Percentiles rank a stretch among this genome's conserved stretches.
Evolutionary conservation across 1,284 basidiomycete species (phyloP).

Genomic region (Cryptococcus sp.): DNA sequence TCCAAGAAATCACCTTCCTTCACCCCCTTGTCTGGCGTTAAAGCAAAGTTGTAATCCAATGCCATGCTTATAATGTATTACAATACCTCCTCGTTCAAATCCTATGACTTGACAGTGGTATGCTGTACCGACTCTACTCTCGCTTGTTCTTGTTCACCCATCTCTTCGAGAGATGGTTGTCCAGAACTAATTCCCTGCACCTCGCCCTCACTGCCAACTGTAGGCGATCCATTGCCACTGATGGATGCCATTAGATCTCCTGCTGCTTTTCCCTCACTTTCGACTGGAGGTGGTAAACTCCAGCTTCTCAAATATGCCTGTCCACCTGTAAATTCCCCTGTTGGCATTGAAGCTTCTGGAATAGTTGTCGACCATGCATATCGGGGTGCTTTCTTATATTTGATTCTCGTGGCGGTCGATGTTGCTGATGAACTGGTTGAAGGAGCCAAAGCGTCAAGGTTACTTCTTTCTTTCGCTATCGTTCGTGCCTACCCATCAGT

Average conservation of each 20-base stretch:
- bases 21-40: constrained; percentile 14
- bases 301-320: constrained; percentile 35
- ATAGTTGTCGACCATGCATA: constrained; percentile 38
- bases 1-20: constrained; percentile 45
- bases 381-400: constrained; percentile 22
- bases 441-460: constrained; percentile 17
- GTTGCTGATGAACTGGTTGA: constrained; percentile 8
- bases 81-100: too few species aligned
- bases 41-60: constrained; percentile 14
- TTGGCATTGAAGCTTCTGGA: constrained; percentile 9
- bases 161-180: too few species aligned
- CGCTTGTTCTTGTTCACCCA: too few species aligned
- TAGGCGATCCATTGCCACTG: neutral
- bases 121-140: too few species aligned
- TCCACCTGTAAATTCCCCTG: constrained; percentile 32
- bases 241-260: constrained; percentile 10
- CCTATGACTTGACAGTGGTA: too few species aligned
- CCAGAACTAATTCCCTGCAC: too few species aligned
- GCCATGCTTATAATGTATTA: too few species aligned
- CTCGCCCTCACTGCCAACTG: neutral
- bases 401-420: constrained; percentile 9
- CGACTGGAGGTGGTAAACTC: constrained; percentile 26
- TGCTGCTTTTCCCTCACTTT: neutral
- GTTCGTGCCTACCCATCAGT: constrained; percentile 22
- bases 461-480: constrained; percentile 27